These are phyloP conservation scores for Alternaria viburni DNA, from an alignment of 2,329 filamentous ascomycete genomes.

Conservation along the genomic window DNA sequence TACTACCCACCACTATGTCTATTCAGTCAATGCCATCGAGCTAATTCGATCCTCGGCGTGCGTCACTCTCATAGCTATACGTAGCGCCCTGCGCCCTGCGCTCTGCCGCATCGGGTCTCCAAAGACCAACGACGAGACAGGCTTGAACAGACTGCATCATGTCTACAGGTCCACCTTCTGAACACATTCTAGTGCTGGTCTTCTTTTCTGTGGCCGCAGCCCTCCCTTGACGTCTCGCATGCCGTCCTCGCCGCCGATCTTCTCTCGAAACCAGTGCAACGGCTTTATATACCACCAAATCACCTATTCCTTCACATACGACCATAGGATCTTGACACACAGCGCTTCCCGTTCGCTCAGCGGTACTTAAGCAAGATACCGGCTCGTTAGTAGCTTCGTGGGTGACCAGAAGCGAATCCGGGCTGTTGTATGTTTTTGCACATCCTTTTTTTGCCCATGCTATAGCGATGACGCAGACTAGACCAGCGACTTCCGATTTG, in stretches of 20 bases:
- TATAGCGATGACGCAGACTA: fast-evolving
- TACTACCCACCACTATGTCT: neutral
- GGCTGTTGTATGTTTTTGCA: slow-evolving; percentile 11
- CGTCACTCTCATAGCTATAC: neutral
- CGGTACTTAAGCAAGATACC: too few relatives aligned
- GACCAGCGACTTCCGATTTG: neutral
- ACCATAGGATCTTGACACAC: neutral
- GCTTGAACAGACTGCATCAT: neutral
- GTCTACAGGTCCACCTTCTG: neutral
- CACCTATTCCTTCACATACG: neutral
- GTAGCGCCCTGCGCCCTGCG: neutral
- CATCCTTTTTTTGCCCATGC: neutral
- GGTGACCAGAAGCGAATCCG: slow-evolving; percentile 5
- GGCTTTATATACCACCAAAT: neutral
- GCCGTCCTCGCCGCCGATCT: too few relatives aligned
- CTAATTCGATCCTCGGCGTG: neutral
- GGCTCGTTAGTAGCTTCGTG: slow-evolving; percentile 3
- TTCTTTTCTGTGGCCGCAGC: neutral
- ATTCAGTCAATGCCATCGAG: neutral
- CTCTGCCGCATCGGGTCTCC: neutral
- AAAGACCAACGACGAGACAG: neutral
- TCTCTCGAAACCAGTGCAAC: too few relatives aligned
- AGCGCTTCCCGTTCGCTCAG: neutral
- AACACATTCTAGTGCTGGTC: neutral
- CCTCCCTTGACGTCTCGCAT: too few relatives aligned